Base-by-base conservation (phyloP, 306 rosid species). In the Albizia julibrissin region DNA sequence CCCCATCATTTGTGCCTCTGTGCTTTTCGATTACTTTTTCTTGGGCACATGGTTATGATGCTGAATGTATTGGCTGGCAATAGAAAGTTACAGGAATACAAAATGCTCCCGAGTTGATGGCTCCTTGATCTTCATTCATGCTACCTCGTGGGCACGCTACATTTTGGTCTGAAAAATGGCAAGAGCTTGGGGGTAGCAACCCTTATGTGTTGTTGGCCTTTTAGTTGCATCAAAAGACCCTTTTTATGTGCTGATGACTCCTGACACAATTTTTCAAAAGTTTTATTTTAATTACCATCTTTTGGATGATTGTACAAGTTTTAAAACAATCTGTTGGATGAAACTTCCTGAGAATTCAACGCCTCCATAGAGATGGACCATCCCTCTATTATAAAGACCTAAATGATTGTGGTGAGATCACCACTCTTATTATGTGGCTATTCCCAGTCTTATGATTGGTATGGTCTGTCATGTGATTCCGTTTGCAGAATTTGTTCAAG, bases 401-500 rank as follows among this genome's bases (percentile, higher is more conserved):
- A 67, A 22, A 2, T 56, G 62, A 56, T 56, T 9, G 27, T 22
- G 66, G 66, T 68, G 79, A 58, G 37, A 3, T 21, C 40, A 58
- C n/a, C 31, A 58, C 65, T 22, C 65, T 22, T 37, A 74, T 10
- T 44, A 3, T 49, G n/a, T 70, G 72, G 76, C 71, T 24, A 65
- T 73, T 58, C 12, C 73, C 68, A 18, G 40, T 49, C 66, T 81
- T 50, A 24, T 75, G 52, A 27, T 26, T 66, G 58, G 18, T 11
- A n/a, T 52, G 49, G 34, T 31, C 21, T 80, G 43, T 69, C 6
- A 15, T 83, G 70, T 64, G 78, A 49, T 79, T 72, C 82, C 47
- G 66, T 70, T 59, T 83, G 84, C 97, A 95, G 98, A 95, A 87
- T 95, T 95, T 86, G 97, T 93, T 78, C 92, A 93, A 93, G 92